Base-by-base conservation (phyloP, 163 green algal species). In the Coccomyxa subellipsoidea region DNA sequence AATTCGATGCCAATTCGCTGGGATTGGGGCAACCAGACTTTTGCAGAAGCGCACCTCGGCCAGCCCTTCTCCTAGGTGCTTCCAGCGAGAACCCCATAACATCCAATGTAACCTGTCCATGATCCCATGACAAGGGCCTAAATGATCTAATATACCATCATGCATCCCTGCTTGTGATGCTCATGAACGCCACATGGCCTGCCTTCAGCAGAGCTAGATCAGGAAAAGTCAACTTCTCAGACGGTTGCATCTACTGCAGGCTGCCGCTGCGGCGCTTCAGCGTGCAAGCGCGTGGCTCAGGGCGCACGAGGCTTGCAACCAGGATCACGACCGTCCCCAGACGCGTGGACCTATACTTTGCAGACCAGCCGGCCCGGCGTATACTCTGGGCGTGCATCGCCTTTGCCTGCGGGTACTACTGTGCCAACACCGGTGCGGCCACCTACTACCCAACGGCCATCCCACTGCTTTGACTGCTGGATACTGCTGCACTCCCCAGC, bases 291-390 rank as follows among this genome's bases (percentile, higher is more conserved):
- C 39, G 34, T 7, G 70, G 32, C 18, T n/a, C 27, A 0, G 47
- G 76, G 76, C 76, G n/a, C 36, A 84, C 79, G 15, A 75, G 83
- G 6, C 82, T 92, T 31, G 79, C 84, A 7, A 81, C 86, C 1
- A 69, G 73, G 27, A 38, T 92, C 0, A 80, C 89, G n/a, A 88
- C 84, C 10, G 69, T 87, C 8, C 88, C 88, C 27, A 77, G 80
- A 32, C 54, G 83, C 7, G 29, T 89, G 9, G 88, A 92, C 10
- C 36, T 81, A n/a, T 92, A 92, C 78, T 88, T 92, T 75, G 39
- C 71, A 1, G 54, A 82, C 25, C 78, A 73, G 0, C 36, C 38
- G 9, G 54, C n/a, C 36, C 82, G 88, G 0, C 81, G 71, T 10
- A 40, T 71, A 31, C n/a, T 87, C n/a, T 92, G 89, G 89, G 69